A percentile compares a stretch with the other conserved stretches of the same genome.
phyloP scores from a whole-genome alignment of 371 early-diverging fungal genomes.

The Vairimorpha necatrix region DNA sequence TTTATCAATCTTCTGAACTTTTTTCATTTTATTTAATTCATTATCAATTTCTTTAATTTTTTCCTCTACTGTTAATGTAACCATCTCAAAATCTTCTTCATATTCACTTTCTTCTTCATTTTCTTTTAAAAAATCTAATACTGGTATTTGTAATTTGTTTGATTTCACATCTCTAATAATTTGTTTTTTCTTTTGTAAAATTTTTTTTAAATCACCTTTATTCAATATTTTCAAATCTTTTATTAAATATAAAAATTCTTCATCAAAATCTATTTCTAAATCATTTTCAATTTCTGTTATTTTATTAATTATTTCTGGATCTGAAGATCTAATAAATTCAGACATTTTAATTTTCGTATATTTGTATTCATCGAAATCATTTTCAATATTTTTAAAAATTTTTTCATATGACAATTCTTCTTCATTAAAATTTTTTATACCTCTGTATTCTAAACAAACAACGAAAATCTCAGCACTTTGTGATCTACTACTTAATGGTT shows the following conservation, averaged over 20 bases:
- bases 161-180: constrained; percentile 59
- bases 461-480: constrained; percentile 99
- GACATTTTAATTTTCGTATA: constrained; percentile 64
- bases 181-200: constrained; percentile 58
- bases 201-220: constrained; percentile 63
- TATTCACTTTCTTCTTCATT: constrained; percentile 51
- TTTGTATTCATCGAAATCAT: constrained; percentile 26
- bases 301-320: constrained; percentile 61
- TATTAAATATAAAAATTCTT: constrained; percentile 24
- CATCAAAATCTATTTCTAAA: constrained; percentile 63
- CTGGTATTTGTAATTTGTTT: constrained; percentile 7
- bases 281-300: constrained; percentile 70
- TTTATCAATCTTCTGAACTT: not conserved
- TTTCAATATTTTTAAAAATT: constrained; percentile 71
- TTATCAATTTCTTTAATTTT: constrained; percentile 64
- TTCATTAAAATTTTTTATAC: constrained; percentile 85
- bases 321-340: constrained; percentile 67
- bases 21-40: constrained; percentile 22
- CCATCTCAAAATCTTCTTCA: constrained; percentile 45
- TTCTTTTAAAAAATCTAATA: constrained; percentile 27
- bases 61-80: constrained; percentile 66
- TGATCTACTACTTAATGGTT: constrained; percentile 93
- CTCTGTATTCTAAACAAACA: constrained; percentile 83
- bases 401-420: constrained; percentile 81
- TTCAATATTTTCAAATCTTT: constrained; percentile 60